Base-by-base conservation (phyloP, 345 rosid genomes). In the Bruguiera gymnorhiza region DNA sequence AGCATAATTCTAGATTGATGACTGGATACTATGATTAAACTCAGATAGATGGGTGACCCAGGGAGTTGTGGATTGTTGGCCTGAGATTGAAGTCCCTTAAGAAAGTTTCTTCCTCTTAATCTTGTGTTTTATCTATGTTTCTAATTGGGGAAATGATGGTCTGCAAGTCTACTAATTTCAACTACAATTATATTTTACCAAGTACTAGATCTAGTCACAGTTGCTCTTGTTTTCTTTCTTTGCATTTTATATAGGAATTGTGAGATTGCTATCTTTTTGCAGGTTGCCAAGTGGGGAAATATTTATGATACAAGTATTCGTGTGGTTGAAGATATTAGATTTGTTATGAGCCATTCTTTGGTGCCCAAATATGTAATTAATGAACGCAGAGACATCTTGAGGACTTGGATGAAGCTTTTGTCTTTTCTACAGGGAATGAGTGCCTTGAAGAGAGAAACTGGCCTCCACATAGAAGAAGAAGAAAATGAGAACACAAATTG, bases 381-480 rank as follows among this genome's bases (percentile, higher is more conserved):
- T 74, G 88, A 81, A 62, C 89, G 81, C 58, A 85, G 69, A 72
- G 92, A 85, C 68, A 74, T 91, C 59, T 73, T 85, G 58, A 82
- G 81, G 84, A 81, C 89, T 65, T 91, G 98, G 97, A 80, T 94
- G 87, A 75, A 63, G 74, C 90, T 94, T 75, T 79, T 94, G 79
- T 74, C 84, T 71, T 91, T 82, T 82, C 79, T 88, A 78, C 98
- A 94, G 80, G 98, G 97, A 68, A 85, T 91, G 86, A 78, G 83
- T 78, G 90, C 93, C 66, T 69, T 83, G 56, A 94, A 87, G 85
- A 89, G 97, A 85, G 98, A 94, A 83, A 86, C 86, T 57, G 97
- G 93, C 67, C 76, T 80, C 70, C 89, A 71, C 76, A 60, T 85
- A 48, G 97, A 90, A 23, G 97, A 90, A 23, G 97, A 88, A 65